These are phyloP conservation scores for Sergeia podlipaevii DNA, from an alignment of 208 protist genomes.

Conservation along the genomic window DNA sequence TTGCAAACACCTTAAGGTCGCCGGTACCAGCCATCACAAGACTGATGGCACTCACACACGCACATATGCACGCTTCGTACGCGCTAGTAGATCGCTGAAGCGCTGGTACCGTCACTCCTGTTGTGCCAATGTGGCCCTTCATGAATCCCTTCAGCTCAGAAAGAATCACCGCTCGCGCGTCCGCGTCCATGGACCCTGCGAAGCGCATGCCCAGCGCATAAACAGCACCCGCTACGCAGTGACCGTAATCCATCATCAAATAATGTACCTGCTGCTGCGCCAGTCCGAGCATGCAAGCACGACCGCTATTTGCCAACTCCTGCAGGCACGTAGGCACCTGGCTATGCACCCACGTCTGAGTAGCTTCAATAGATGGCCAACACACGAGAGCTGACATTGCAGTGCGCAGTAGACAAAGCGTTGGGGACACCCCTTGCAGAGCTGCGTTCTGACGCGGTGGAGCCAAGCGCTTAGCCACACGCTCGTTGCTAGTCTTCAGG, in stretches of 20 bases:
- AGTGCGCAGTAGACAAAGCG: conserved; percentile 70
- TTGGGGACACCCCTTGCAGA: conserved; percentile 68
- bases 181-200: conserved; percentile 69
- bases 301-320: conserved; percentile 7
- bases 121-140: conserved; percentile 50
- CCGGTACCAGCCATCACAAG: conserved; percentile 94
- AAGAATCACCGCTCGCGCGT: conserved; percentile 44
- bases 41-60: conserved; percentile 56
- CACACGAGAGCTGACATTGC: conserved; percentile 62
- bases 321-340: conserved; percentile 45
- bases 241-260: conserved; percentile 72
- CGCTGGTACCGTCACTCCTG: conserved; percentile 28
- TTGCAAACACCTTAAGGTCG: conserved; percentile 63
- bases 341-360: conserved; percentile 36
- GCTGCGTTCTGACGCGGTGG: conserved; percentile 46
- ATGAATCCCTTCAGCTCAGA: conserved; percentile 74
- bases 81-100: conserved; percentile 72
- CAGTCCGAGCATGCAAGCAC: conserved; percentile 12
- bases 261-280: conserved; percentile 63
- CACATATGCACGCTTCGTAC: conserved; percentile 67
- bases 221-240: conserved; percentile 67
- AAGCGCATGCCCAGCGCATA: conserved; percentile 77
- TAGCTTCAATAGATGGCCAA: conserved; percentile 57
- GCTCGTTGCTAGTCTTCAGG: conserved; percentile 50
- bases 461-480: conserved; percentile 42